Evolutionary conservation across 352 stramenopile species (phyloP).

Genomic region (Globisporangium irregulare): DNA sequence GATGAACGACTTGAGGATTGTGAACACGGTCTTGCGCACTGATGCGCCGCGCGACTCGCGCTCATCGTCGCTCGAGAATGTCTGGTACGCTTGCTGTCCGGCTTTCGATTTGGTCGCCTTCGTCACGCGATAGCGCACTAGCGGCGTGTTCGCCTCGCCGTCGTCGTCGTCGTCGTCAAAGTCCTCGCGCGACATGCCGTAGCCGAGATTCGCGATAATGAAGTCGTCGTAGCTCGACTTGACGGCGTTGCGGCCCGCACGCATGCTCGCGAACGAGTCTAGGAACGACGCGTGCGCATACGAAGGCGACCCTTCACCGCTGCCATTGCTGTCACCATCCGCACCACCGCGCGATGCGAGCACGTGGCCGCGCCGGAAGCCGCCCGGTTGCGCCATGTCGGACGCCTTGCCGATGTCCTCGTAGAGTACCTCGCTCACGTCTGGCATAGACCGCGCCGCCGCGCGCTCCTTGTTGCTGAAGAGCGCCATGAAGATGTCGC

Average conservation of each 20-base stretch:
- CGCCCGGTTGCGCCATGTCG: constrained; percentile 48
- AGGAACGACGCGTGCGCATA: constrained; percentile 56
- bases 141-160: constrained; percentile 37
- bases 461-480: constrained; percentile 47
- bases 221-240: constrained; percentile 54
- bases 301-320: constrained; percentile 24
- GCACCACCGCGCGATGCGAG: constrained; percentile 31
- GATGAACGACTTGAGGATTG: constrained; percentile 73
- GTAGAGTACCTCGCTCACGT: constrained; percentile 54
- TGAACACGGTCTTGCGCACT: constrained; percentile 56
- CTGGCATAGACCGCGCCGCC: constrained; percentile 43
- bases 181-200: constrained; percentile 40
- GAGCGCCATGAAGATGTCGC: constrained; percentile 66
- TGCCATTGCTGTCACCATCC: constrained; percentile 22
- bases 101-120: constrained; percentile 20
- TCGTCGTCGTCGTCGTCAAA: constrained; percentile 23
- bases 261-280: constrained; percentile 26
- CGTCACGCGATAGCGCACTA: constrained; percentile 23
- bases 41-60: constrained; percentile 31
- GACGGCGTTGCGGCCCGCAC: constrained; percentile 24
- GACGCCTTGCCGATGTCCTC: constrained; percentile 58
- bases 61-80: constrained; percentile 10
- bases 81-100: constrained; percentile 14
- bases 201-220: constrained; percentile 43
- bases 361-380: constrained; percentile 55